A percentile compares a stretch with the other conserved stretches of the same genome.
phyloP scores from a whole-genome alignment of 2,329 filamentous ascomycete genomes.

The Exserohilum rostratum region DNA sequence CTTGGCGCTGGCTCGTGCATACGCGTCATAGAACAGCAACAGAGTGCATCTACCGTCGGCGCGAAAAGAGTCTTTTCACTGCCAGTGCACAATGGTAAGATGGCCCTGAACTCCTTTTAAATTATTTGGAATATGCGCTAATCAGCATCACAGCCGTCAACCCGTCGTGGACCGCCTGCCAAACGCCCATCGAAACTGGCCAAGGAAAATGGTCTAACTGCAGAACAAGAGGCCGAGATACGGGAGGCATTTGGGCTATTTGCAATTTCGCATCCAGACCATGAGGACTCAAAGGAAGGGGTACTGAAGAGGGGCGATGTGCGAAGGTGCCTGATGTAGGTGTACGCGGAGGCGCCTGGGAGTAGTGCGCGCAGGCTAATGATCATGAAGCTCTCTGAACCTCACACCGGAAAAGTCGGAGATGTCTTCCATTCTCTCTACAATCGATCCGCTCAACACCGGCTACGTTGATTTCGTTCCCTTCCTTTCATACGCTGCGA shows the following conservation, averaged over 20 bases:
- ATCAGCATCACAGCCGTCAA: conserved; percentile 33
- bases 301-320: conserved; percentile 53
- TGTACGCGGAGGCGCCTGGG: neutral
- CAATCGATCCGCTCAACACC: conserved; percentile 81
- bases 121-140: neutral
- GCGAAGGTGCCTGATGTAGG: conserved; percentile 59
- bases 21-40: conserved; percentile 27
- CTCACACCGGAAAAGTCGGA: conserved; percentile 71
- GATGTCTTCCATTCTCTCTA: conserved; percentile 75
- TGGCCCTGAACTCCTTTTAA: neutral
- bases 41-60: neutral
- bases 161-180: conserved; percentile 32
- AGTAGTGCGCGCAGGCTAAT: conserved; percentile 7
- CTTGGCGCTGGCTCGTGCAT: conserved; percentile 14
- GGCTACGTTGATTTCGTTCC: conserved; percentile 79
- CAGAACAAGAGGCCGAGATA: conserved; percentile 86
- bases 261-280: conserved; percentile 57
- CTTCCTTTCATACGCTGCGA: conserved; percentile 86
- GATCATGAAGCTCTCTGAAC: conserved; percentile 72
- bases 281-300: conserved; percentile 68
- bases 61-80: neutral
- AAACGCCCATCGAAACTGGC: conserved; percentile 82
- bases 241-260: conserved; percentile 89
- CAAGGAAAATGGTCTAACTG: conserved; percentile 85
- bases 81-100: conserved; percentile 26